phyloP scores from a whole-genome alignment of 305 asterid genomes.

The Fraxinus paxiana region DNA sequence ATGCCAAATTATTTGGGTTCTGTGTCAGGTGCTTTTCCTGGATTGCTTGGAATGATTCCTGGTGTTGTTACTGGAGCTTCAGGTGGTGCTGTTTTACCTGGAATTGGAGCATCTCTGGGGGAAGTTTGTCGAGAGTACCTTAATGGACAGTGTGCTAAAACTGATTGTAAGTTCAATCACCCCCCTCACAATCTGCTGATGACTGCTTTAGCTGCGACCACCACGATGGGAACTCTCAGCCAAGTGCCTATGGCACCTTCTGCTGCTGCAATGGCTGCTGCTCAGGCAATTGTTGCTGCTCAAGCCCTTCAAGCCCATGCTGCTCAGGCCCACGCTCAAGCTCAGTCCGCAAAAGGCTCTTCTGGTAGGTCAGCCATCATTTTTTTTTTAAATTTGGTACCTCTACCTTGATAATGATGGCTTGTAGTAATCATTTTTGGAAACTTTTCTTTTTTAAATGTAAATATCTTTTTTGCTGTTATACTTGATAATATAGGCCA shows the following conservation, averaged over 20 bases:
- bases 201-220: slow-evolving; percentile 77
- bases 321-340: slow-evolving; percentile 74
- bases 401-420: slow-evolving; percentile 7
- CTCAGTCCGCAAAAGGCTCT: slow-evolving; percentile 52
- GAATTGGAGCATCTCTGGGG: slow-evolving; percentile 83
- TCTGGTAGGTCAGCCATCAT: slow-evolving; percentile 43
- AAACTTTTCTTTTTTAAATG: slow-evolving; percentile 16
- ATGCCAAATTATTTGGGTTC: slow-evolving; percentile 97
- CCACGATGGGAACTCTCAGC: slow-evolving; percentile 71
- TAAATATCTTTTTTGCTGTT: background rate
- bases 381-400: background rate
- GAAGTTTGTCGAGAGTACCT: slow-evolving; percentile 91
- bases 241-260: slow-evolving; percentile 99
- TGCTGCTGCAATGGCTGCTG: slow-evolving; percentile 99
- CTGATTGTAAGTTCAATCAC: slow-evolving; percentile 76
- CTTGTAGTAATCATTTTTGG: background rate
- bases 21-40: slow-evolving; percentile 89
- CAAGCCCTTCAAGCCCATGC: slow-evolving; percentile 98
- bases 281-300: slow-evolving; percentile 99
- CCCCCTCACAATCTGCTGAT: slow-evolving; percentile 84
- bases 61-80: slow-evolving; percentile 84
- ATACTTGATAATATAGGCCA: background rate
- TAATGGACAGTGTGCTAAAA: slow-evolving; percentile 73
- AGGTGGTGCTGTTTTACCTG: slow-evolving; percentile 90
- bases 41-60: slow-evolving; percentile 94